Evolutionary conservation across 2,329 filamentous ascomycete species (phyloP).

Genomic region (Geosmithia flava): DNA sequence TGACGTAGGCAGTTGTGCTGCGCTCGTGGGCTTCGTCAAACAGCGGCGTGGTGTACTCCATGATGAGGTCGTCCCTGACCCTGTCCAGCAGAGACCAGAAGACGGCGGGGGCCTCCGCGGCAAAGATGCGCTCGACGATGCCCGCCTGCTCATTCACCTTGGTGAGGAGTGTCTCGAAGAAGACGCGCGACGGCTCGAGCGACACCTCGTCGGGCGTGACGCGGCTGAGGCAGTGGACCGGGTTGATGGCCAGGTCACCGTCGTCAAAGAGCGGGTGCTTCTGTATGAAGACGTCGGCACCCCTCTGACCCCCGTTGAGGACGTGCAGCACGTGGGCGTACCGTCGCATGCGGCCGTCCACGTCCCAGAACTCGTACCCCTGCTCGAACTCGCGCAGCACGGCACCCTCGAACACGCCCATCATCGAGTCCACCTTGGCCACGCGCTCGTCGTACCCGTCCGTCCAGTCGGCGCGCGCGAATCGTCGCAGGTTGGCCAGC

Average conservation of each 20-base stretch:
- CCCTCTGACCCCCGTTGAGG: conserved; percentile 69
- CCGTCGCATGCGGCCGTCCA: conserved; percentile 76
- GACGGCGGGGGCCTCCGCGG: conserved; percentile 49
- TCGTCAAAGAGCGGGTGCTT: conserved; percentile 77
- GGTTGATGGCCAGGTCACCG: conserved; percentile 51
- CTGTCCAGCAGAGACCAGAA: conserved; percentile 72
- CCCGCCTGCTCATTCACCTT: conserved; percentile 74
- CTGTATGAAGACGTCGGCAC: conserved; percentile 75
- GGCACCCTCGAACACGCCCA: conserved; percentile 77
- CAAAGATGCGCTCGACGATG: conserved; percentile 75
- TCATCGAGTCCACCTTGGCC: conserved; percentile 61
- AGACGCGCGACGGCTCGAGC: conserved; percentile 67
- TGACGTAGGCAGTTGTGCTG: conserved; percentile 66
- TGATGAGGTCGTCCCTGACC: conserved; percentile 70
- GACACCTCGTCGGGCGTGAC: conserved; percentile 54
- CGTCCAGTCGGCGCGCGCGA: conserved; percentile 70
- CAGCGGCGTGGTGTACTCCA: conserved; percentile 73
- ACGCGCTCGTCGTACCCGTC: conserved; percentile 60
- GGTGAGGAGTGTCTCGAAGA: conserved; percentile 62
- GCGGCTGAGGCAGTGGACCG: conserved; percentile 70
- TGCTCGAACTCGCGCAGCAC: conserved; percentile 87
- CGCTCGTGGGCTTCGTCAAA: conserved; percentile 78
- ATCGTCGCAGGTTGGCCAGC: conserved; percentile 66
- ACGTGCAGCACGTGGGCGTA: conserved; percentile 78
- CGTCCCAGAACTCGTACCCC: conserved; percentile 79